Conservation (phyloP, 2,329 filamentous ascomycete genomes). For the Aureobasidium sp. region DNA sequence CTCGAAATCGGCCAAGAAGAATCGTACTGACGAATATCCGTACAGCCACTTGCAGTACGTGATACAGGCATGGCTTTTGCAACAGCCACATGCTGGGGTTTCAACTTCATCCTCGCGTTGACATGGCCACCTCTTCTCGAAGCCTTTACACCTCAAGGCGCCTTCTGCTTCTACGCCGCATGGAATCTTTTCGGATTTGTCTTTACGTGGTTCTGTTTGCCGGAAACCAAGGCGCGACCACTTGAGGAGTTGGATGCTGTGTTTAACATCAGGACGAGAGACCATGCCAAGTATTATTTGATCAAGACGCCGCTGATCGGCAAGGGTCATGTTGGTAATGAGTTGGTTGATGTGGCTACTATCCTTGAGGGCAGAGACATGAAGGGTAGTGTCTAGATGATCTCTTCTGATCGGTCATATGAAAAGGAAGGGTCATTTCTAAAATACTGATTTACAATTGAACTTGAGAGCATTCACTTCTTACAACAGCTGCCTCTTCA, state of each 20-base stretch:
- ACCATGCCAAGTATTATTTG: conserved; percentile 33
- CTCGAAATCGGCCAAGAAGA: too few relatives aligned
- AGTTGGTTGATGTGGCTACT: conserved; percentile 3
- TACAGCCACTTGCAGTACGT: conserved; percentile 34
- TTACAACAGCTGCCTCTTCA: too few relatives aligned
- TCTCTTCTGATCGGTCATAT: too few relatives aligned
- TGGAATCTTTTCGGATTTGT: conserved; percentile 67
- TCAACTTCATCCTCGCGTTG: conserved; percentile 56
- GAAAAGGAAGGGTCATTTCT: too few relatives aligned
- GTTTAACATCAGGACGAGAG: conserved; percentile 55
- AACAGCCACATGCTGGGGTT: conserved; percentile 50
- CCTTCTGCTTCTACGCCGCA: conserved; percentile 68
- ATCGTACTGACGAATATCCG: too few relatives aligned
- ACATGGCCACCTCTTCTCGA: conserved; percentile 54
- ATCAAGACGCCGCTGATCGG: conserved; percentile 11
- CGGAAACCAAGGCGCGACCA: conserved; percentile 53
- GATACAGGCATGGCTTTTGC: conserved; percentile 34
- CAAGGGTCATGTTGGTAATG: conserved; percentile 6
- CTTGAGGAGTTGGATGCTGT: conserved; percentile 58
- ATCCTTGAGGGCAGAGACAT: conserved; percentile 12
- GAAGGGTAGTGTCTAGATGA: conserved; percentile 7
- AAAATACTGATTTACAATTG: too few relatives aligned
- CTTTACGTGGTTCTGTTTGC: conserved; percentile 69
- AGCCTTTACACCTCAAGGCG: conserved; percentile 56
- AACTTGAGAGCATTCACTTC: too few relatives aligned